Evolutionary conservation across 1,284 basidiomycete genomes (phyloP).

Genomic region (Takashimella koratensis): DNA sequence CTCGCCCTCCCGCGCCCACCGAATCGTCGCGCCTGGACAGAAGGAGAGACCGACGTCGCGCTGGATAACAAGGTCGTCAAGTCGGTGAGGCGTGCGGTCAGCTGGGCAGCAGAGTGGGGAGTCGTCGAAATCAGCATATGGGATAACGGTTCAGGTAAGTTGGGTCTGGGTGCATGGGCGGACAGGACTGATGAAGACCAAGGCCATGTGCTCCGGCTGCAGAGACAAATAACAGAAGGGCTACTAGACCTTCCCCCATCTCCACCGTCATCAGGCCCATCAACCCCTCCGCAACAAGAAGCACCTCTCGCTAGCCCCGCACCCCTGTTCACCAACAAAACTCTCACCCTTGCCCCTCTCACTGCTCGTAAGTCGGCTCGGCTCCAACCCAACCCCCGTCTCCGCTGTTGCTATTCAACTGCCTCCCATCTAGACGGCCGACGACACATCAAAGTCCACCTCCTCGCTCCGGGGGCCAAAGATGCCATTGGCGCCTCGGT

Average conservation of each 20-base stretch:
- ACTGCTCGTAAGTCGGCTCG: background rate
- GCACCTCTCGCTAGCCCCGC: constrained; percentile 1
- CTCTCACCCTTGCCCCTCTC: constrained; percentile 1
- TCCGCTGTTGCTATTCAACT: background rate
- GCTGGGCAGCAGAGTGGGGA: constrained; percentile 32
- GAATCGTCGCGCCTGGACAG: background rate
- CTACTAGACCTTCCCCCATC: constrained; percentile 17
- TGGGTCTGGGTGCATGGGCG: background rate
- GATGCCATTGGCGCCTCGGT: constrained; percentile 5
- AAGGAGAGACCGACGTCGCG: background rate
- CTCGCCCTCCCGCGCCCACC: constrained; percentile 5
- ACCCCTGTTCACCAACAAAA: constrained; percentile 4
- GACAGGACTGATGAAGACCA: background rate
- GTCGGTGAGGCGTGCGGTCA: constrained; percentile 24
- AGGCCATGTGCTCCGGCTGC: background rate
- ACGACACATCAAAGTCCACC: constrained; percentile 12
- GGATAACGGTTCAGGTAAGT: constrained; percentile 10
- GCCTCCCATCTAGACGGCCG: constrained; percentile 2
- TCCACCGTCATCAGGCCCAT: constrained; percentile 4
- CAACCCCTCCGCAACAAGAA: constrained; percentile 6
- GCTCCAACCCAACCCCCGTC: too few relatives aligned
- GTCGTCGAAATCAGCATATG: constrained; percentile 33
- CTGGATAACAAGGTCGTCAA: constrained; percentile 5
- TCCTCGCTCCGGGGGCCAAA: constrained; percentile 14
- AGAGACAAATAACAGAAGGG: background rate